Percentiles rank a stretch among this genome's conserved stretches.
Conservation (phyloP, 2,329 filamentous ascomycete species). For the Neofusicoccum sp. region DNA sequence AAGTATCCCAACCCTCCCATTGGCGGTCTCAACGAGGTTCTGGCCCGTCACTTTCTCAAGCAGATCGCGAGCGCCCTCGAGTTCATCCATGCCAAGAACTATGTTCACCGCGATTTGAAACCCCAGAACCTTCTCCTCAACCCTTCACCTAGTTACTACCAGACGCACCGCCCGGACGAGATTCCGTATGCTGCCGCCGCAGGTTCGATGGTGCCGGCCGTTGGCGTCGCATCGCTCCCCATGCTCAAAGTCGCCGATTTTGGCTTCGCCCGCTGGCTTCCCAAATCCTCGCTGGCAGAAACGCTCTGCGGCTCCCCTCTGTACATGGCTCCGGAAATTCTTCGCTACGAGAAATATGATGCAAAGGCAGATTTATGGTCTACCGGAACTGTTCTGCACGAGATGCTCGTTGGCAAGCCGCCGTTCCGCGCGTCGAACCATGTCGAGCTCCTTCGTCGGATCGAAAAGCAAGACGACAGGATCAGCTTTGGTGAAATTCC, state of each 20-base stretch:
- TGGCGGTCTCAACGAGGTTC: conserved; percentile 93
- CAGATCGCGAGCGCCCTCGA: conserved; percentile 90
- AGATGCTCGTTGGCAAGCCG: conserved; percentile 89
- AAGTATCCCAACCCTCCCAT: conserved; percentile 85
- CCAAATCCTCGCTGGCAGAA: conserved; percentile 88
- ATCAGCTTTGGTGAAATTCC: conserved; percentile 77
- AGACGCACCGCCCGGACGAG: conserved; percentile 57
- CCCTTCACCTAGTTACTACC: conserved; percentile 73
- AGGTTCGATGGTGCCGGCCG: conserved; percentile 77
- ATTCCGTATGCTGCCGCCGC: conserved; percentile 78
- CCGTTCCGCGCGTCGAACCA: conserved; percentile 94
- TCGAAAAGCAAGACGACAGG: conserved; percentile 83
- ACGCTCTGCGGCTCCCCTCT: conserved; percentile 95
- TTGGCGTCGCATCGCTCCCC: conserved; percentile 80
- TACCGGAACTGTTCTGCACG: conserved; percentile 90
- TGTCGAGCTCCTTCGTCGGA: conserved; percentile 88
- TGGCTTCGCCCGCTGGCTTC: conserved; percentile 92
- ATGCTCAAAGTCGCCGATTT: conserved; percentile 99
- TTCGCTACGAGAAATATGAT: conserved; percentile 96
- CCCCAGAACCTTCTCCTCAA: conserved; percentile 93
- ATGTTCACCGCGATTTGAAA: conserved; percentile 96
- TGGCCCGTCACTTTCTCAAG: conserved; percentile 93
- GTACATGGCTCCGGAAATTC: conserved; percentile 98
- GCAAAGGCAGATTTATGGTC: conserved; percentile 98
- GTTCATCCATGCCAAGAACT: conserved; percentile 81